phyloP scores from a whole-genome alignment of 352 stramenopile genomes.

The Phytophthora cajani region DNA sequence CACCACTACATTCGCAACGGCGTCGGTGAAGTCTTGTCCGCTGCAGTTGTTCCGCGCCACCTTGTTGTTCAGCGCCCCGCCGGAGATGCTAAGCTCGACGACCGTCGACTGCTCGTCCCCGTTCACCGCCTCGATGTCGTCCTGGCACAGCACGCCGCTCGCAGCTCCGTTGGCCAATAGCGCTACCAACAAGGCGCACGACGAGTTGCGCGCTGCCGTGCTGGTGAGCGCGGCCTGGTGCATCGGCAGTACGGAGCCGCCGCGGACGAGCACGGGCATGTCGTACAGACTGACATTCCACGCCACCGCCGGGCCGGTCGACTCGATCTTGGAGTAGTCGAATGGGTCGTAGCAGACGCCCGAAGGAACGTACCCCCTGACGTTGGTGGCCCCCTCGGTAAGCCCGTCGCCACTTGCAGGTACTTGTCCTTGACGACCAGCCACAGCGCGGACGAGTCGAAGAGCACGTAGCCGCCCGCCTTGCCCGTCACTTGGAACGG shows the following conservation, averaged over 20 bases:
- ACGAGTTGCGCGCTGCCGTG: slow-evolving; percentile 44
- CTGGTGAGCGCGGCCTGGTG: slow-evolving; percentile 60
- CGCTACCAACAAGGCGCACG: slow-evolving; percentile 63
- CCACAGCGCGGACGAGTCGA: too few relatives aligned
- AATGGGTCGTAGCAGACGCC: slow-evolving; percentile 73
- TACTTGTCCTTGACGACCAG: too few relatives aligned
- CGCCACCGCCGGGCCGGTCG: slow-evolving; percentile 28
- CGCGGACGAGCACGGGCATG: slow-evolving; percentile 65
- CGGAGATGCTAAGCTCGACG: slow-evolving; percentile 41
- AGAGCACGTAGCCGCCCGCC: too few relatives aligned
- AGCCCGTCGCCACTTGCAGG: too few relatives aligned
- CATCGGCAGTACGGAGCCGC: slow-evolving; percentile 54
- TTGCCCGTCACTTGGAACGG: too few relatives aligned
- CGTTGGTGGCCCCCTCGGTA: slow-evolving; percentile 42
- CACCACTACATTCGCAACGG: background rate
- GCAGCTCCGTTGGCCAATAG: slow-evolving; percentile 26
- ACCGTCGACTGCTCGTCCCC: slow-evolving; percentile 28
- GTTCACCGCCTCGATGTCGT: slow-evolving; percentile 55
- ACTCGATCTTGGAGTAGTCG: slow-evolving; percentile 40
- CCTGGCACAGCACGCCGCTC: slow-evolving; percentile 58
- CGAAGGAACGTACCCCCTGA: slow-evolving; percentile 52
- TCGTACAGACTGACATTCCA: slow-evolving; percentile 54
- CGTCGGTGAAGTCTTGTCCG: background rate
- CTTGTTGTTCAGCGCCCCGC: slow-evolving; percentile 20
- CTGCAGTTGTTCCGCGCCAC: slow-evolving; percentile 32